Conservation (phyloP, 108 stramenopile species). For the Bacterosira constricta region DNA sequence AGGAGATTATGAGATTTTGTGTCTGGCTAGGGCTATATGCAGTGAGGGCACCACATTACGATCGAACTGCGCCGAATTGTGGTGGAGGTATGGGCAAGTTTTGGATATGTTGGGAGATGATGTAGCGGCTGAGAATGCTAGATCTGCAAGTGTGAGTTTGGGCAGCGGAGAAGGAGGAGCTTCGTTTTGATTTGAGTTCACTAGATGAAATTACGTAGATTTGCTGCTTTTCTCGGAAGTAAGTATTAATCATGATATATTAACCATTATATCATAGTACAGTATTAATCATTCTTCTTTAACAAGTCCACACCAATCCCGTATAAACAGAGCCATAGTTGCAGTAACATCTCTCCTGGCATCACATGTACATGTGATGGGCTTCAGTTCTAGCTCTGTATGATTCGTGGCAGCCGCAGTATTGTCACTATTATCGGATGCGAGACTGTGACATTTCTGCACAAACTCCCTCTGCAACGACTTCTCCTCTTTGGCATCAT, state of each 20-base stretch:
- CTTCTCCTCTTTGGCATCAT: background rate
- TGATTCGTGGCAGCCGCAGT: background rate
- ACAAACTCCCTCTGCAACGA: conserved; percentile 29
- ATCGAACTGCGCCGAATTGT: conserved; percentile 81
- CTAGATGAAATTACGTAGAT: no score
- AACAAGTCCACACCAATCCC: conserved; percentile 31
- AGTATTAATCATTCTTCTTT: conserved; percentile 10
- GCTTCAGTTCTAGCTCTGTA: conserved; percentile 3
- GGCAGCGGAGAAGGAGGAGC: conserved; percentile 67
- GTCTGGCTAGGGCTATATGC: conserved; percentile 72
- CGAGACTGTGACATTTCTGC: conserved; percentile 7
- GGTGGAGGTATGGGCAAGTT: conserved; percentile 82
- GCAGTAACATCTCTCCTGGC: conserved; percentile 12
- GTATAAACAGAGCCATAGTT: conserved; percentile 23
- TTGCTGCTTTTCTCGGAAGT: no score
- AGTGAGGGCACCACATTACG: conserved; percentile 86
- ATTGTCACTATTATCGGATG: background rate
- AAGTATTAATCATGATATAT: no score
- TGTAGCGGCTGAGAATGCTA: conserved; percentile 81
- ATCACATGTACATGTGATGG: conserved; percentile 23
- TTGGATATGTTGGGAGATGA: conserved; percentile 81
- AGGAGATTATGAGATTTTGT: conserved; percentile 73
- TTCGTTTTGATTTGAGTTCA: conserved; percentile 14
- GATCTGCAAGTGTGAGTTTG: conserved; percentile 64
- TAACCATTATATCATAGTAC: no score